Conservation (phyloP, 805 yeast species). For the Metschnikowia sp. region DNA sequence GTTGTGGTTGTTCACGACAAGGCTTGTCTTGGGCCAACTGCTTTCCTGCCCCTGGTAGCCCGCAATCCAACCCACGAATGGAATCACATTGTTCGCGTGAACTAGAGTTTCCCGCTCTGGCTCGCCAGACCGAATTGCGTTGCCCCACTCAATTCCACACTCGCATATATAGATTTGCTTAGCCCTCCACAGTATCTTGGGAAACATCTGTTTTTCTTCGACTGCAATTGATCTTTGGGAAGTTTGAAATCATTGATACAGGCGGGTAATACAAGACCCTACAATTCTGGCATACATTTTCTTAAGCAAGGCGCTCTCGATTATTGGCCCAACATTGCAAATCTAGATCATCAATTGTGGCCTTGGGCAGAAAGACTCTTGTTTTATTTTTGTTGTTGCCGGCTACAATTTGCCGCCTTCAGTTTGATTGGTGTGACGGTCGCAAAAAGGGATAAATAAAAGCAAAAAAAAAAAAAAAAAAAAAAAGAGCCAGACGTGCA, state of each 20-base stretch:
- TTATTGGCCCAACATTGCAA: no score
- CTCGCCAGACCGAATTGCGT: constrained; percentile 1
- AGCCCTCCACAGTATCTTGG: neutral
- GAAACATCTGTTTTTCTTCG: no score
- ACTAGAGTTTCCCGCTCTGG: neutral
- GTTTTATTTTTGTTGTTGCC: no score
- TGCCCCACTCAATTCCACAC: neutral
- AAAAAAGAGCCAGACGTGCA: constrained; percentile 3
- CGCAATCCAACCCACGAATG: neutral
- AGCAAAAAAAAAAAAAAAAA: neutral
- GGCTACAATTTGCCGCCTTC: no score
- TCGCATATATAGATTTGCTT: neutral
- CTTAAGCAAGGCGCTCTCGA: no score
- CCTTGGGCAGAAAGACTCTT: no score
- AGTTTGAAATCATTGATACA: no score
- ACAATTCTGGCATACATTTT: no score
- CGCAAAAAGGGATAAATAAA: neutral
- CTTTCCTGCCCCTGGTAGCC: constrained; percentile 2
- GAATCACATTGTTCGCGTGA: neutral
- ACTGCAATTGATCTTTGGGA: no score
- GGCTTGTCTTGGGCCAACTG: neutral
- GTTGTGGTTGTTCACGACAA: neutral
- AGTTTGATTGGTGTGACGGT: no score
- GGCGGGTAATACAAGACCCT: no score
- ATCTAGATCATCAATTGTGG: no score